Conservation (phyloP, 2,329 filamentous ascomycete species). For the Beauveria medogensis region DNA sequence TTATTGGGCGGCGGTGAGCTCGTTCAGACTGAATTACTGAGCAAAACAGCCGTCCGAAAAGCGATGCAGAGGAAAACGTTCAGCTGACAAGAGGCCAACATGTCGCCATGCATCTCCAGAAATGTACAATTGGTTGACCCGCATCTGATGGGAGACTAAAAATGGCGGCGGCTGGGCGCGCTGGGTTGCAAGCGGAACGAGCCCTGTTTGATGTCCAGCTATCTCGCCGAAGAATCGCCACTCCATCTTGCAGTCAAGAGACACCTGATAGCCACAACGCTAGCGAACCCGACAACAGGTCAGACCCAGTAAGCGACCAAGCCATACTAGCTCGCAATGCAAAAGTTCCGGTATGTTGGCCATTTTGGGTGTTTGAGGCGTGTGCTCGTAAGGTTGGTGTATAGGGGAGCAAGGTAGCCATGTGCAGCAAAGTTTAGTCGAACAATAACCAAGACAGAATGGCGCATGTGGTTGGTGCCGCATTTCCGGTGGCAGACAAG, state of each 20-base stretch:
- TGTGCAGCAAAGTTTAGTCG: background rate
- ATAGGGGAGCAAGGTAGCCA: background rate
- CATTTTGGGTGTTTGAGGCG: background rate
- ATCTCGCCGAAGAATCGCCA: conserved; percentile 2
- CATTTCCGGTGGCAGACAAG: background rate
- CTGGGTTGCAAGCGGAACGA: background rate
- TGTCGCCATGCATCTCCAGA: conserved; percentile 7
- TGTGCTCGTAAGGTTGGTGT: background rate
- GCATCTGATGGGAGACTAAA: background rate
- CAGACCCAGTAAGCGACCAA: background rate
- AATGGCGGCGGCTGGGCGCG: background rate
- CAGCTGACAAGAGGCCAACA: background rate
- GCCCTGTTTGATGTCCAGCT: background rate
- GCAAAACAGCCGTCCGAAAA: too few species aligned
- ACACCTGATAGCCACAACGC: background rate
- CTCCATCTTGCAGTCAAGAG: background rate
- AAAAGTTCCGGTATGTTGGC: conserved; percentile 5
- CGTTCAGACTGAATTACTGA: too few species aligned
- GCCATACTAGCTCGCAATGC: background rate
- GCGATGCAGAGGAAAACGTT: too few species aligned
- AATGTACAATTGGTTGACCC: conserved; percentile 4
- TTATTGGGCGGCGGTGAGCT: background rate
- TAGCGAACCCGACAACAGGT: background rate
- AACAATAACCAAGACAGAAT: background rate
- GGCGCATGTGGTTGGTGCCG: background rate